Evolutionary conservation across 164 flowering plant genomes (phyloP).

Genomic region (Umbellularia californica): DNA sequence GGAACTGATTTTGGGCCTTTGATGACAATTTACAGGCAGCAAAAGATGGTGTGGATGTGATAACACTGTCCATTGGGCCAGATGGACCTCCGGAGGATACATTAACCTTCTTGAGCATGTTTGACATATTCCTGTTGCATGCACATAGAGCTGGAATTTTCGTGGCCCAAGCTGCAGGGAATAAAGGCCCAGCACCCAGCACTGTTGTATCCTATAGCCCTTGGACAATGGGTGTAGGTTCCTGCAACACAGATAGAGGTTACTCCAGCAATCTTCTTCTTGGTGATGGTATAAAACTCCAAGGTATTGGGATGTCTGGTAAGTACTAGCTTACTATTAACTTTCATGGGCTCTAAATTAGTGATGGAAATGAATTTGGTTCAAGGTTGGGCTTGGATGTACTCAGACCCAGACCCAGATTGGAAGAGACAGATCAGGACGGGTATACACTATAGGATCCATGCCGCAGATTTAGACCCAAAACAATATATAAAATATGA

Average conservation of each 20-base stretch:
- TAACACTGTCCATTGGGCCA: slow-evolving; percentile 77
- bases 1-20: neutral
- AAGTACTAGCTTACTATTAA: neutral
- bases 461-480: too few species aligned
- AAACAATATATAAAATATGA: too few species aligned
- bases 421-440: too few species aligned
- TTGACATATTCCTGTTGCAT: slow-evolving; percentile 56
- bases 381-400: too few species aligned
- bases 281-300: slow-evolving; percentile 52
- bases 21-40: slow-evolving; percentile 36
- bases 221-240: slow-evolving; percentile 74
- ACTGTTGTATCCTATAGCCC: slow-evolving; percentile 73
- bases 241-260: slow-evolving; percentile 58
- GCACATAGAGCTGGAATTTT: slow-evolving; percentile 77
- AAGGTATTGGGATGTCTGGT: slow-evolving; percentile 86
- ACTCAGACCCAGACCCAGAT: too few species aligned
- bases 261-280: slow-evolving; percentile 59
- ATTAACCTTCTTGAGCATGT: slow-evolving; percentile 54
- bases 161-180: slow-evolving; percentile 88
- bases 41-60: slow-evolving; percentile 71
- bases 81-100: slow-evolving; percentile 76
- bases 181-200: slow-evolving; percentile 61
- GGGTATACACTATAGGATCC: too few species aligned
- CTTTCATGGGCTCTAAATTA: neutral
- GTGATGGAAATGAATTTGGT: too few species aligned